Conservation (phyloP, 2,329 filamentous ascomycete species). For the Ceratocystis albifundus region DNA sequence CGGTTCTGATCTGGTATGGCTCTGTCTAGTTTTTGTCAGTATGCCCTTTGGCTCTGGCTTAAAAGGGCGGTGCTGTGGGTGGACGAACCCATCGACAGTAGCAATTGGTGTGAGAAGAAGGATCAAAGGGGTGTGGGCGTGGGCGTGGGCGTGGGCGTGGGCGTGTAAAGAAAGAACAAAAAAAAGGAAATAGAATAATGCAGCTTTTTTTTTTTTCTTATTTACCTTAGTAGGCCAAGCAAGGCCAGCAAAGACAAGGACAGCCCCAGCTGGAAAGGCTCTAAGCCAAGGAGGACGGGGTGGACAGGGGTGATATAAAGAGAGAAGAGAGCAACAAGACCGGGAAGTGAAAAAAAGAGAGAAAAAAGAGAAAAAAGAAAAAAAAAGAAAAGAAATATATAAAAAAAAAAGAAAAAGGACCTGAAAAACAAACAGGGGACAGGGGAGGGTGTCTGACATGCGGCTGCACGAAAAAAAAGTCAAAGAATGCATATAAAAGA, state of each 20-base stretch:
- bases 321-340: background rate
- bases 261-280: constrained; percentile 3
- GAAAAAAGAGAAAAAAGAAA: constrained; percentile 3
- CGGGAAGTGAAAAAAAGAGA: background rate
- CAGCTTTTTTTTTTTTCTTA: too few species aligned
- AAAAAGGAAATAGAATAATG: background rate
- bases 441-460: constrained; percentile 2
- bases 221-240: background rate
- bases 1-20: constrained; percentile 9
- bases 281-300: background rate
- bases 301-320: background rate
- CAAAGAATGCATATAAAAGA: background rate
- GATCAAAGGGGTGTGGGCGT: background rate
- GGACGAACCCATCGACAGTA: constrained; percentile 6
- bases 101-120: background rate
- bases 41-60: constrained; percentile 6
- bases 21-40: background rate
- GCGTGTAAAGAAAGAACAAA: background rate
- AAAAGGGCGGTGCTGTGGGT: constrained; percentile 4
- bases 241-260: constrained; percentile 12
- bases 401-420: background rate
- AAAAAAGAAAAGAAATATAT: background rate
- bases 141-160: too few species aligned
- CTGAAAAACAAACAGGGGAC: background rate
- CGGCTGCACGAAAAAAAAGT: background rate